Evolutionary conservation across 805 yeast genomes (phyloP).

Genomic region (Kodamaea leandrae): DNA sequence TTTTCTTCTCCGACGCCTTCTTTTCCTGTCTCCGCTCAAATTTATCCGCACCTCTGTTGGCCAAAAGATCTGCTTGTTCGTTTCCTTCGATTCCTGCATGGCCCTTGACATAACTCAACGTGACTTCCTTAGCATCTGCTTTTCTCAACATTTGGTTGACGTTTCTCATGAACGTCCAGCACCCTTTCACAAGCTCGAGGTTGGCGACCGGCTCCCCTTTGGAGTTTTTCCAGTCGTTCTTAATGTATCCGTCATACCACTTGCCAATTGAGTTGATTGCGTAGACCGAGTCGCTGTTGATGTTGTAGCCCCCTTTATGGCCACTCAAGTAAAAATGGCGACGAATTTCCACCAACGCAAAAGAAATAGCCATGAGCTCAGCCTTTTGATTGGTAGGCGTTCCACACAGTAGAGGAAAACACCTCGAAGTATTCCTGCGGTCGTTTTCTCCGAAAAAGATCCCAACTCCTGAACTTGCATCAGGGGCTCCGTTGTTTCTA

Average conservation of each 20-base stretch:
- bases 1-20: not conserved
- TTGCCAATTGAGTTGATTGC: constrained; percentile 51
- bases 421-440: constrained; percentile 52
- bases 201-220: constrained; percentile 49
- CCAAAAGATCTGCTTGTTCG: constrained; percentile 72
- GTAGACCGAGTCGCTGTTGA: constrained; percentile 72
- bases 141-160: constrained; percentile 38
- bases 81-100: constrained; percentile 73
- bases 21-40: no score
- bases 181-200: constrained; percentile 45
- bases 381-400: constrained; percentile 77
- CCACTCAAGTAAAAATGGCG: constrained; percentile 16
- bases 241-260: constrained; percentile 59
- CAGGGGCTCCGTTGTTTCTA: constrained; percentile 52
- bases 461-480: constrained; percentile 65
- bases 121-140: constrained; percentile 37
- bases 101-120: constrained; percentile 64
- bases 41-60: constrained; percentile 36
- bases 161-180: constrained; percentile 22
- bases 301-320: constrained; percentile 28
- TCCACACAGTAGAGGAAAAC: constrained; percentile 30
- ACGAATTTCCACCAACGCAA: constrained; percentile 48
- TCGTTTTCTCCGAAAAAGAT: constrained; percentile 62
- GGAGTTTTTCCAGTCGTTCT: constrained; percentile 50
- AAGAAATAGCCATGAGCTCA: constrained; percentile 65